Evolutionary conservation across 176 grass and related monocot species (phyloP).

Genomic region (Poa pratensis): DNA sequence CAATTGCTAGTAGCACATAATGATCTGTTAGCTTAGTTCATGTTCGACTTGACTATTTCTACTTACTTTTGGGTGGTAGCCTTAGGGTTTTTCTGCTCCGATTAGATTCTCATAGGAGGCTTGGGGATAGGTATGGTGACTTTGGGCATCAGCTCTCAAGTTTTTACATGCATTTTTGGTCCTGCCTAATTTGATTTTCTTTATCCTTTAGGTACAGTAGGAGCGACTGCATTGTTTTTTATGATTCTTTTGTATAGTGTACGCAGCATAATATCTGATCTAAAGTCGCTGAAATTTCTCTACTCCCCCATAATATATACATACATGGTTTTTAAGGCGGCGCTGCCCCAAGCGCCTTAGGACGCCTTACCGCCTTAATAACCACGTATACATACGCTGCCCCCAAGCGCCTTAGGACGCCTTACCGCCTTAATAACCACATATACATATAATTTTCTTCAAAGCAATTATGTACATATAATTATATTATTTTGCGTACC

Average conservation of each 20-base stretch:
- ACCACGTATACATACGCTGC: too few species aligned
- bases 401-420: too few species aligned
- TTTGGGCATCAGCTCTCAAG: not conserved
- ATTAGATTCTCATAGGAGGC: not conserved
- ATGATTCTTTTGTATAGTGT: not conserved
- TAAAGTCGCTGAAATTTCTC: not conserved
- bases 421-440: too few species aligned
- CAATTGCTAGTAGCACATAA: not conserved
- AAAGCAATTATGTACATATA: not conserved
- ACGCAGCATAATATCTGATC: not conserved
- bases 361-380: too few species aligned
- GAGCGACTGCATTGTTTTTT: conserved; percentile 7
- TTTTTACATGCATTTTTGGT: not conserved
- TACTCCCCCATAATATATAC: not conserved
- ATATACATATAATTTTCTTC: not conserved
- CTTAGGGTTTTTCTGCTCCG: not conserved
- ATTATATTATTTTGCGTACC: not conserved
- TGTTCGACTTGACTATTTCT: conserved; percentile 9
- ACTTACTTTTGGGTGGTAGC: not conserved
- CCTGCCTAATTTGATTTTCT: not conserved
- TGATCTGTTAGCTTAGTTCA: not conserved
- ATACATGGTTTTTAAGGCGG: too few species aligned
- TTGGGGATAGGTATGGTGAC: conserved; percentile 2
- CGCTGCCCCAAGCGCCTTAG: too few species aligned
- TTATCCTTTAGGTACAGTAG: not conserved